phyloP scores from a whole-genome alignment of 139 green algal species.

The Chlamydomonas eustigma region DNA sequence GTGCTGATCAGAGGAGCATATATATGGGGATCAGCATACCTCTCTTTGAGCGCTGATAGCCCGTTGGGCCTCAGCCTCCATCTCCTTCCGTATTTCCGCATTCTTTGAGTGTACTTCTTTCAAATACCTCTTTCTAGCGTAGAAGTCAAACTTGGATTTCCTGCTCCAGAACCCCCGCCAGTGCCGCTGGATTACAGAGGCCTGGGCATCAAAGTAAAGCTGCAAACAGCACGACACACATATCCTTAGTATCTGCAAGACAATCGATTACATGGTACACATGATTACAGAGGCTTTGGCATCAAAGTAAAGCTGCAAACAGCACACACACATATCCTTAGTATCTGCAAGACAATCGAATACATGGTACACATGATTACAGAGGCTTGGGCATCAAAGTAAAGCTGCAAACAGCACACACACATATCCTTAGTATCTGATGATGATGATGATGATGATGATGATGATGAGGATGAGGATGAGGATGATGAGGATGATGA shows the following conservation, averaged over 20 bases:
- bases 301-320: conserved; percentile 55
- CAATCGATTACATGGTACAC: too few species aligned
- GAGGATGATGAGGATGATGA: too few species aligned
- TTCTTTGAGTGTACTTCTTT: background rate
- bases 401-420: conserved; percentile 42
- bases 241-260: too few species aligned
- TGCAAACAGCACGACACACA: too few species aligned
- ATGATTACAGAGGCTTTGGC: conserved; percentile 50
- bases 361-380: too few species aligned
- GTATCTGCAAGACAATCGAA: too few species aligned
- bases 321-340: too few species aligned
- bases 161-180: conserved; percentile 61
- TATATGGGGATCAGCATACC: background rate
- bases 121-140: conserved; percentile 59
- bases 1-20: background rate
- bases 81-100: background rate
- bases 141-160: conserved; percentile 60
- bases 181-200: conserved; percentile 54
- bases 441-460: too few species aligned
- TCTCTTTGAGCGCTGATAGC: background rate
- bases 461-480: too few species aligned
- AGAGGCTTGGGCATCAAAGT: conserved; percentile 56
- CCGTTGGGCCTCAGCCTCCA: conserved; percentile 1
- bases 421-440: too few species aligned
- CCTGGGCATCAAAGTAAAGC: conserved; percentile 56